phyloP scores from a whole-genome alignment of 768 basidiomycete species.

The Boletus patriciae region DNA sequence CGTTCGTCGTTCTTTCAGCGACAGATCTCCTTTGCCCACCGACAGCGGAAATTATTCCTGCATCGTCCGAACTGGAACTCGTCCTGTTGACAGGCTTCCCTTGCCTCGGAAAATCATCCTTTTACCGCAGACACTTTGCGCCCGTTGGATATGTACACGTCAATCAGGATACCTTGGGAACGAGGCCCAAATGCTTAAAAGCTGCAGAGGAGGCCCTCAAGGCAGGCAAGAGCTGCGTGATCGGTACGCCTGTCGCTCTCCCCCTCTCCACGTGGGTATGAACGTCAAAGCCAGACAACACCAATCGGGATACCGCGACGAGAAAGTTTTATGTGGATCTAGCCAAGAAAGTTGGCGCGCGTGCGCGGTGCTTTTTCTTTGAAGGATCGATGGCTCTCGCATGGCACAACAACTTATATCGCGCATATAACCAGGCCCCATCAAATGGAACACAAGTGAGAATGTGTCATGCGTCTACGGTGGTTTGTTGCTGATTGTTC shows the following conservation, averaged over 20 bases:
- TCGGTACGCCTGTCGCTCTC: slow-evolving; percentile 51
- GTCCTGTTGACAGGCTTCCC: slow-evolving; percentile 65
- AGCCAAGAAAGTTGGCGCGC: slow-evolving; percentile 53
- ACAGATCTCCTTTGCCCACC: slow-evolving; percentile 39
- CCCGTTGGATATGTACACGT: slow-evolving; percentile 73
- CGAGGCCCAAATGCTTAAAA: slow-evolving; percentile 73
- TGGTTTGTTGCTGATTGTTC: neutral
- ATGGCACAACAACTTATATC: slow-evolving; percentile 92
- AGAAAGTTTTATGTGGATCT: slow-evolving; percentile 71
- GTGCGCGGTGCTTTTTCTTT: slow-evolving; percentile 73
- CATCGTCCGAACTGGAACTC: slow-evolving; percentile 39
- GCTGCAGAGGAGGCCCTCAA: slow-evolving; percentile 55
- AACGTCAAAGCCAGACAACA: slow-evolving; percentile 64
- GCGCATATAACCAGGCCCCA: slow-evolving; percentile 62
- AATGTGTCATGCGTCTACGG: neutral
- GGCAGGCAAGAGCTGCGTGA: slow-evolving; percentile 65
- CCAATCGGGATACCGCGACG: slow-evolving; percentile 75
- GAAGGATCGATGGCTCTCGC: slow-evolving; percentile 76
- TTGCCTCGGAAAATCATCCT: slow-evolving; percentile 77
- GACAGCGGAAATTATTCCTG: slow-evolving; percentile 16
- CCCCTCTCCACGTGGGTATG: neutral
- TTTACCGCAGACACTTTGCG: slow-evolving; percentile 70
- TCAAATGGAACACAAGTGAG: slow-evolving; percentile 26
- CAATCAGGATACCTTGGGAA: slow-evolving; percentile 81
- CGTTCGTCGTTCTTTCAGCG: slow-evolving; percentile 19